These are phyloP conservation scores for Fusarium sp. DNA, from an alignment of 2,329 filamentous ascomycete genomes.

Conservation along the genomic window DNA sequence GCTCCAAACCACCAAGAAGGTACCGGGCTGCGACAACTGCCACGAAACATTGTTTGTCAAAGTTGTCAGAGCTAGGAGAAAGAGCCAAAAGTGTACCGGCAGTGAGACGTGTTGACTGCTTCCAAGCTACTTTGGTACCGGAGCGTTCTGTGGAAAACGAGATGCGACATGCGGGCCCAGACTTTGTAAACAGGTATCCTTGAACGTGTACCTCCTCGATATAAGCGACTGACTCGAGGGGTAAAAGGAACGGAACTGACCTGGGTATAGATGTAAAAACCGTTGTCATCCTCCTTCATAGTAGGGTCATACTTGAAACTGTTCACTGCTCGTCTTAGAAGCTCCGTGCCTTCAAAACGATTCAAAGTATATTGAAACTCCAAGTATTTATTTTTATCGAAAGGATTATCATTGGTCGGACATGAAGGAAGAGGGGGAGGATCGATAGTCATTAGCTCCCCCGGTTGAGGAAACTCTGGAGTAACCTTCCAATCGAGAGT, in stretches of 20 bases:
- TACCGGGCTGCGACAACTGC: constrained; percentile 80
- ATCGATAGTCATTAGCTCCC: constrained; percentile 43
- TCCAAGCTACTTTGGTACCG: constrained; percentile 76
- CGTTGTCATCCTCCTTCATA: constrained; percentile 63
- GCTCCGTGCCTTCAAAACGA: constrained; percentile 78
- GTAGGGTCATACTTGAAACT: constrained; percentile 65
- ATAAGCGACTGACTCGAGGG: constrained; percentile 5
- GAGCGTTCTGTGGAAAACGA: constrained; percentile 77
- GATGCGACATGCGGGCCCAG: constrained; percentile 75
- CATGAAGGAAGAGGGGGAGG: constrained; percentile 33
- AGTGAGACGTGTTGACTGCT: constrained; percentile 64
- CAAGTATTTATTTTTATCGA: constrained; percentile 68
- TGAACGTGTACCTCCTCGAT: constrained; percentile 71
- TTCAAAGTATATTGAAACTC: constrained; percentile 80
- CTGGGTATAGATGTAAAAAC: constrained; percentile 77
- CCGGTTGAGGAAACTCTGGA: constrained; percentile 45
- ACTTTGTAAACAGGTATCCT: constrained; percentile 72
- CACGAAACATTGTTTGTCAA: constrained; percentile 74
- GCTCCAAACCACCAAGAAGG: constrained; percentile 69
- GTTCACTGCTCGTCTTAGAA: constrained; percentile 75
- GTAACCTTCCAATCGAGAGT: constrained; percentile 28
- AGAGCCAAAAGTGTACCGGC: constrained; percentile 68
- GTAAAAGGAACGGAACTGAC: constrained; percentile 48
- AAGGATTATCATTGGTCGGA: not conserved
- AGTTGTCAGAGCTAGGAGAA: constrained; percentile 69